phyloP scores from a whole-genome alignment of 345 rosid genomes.

The Erodium maritimum region DNA sequence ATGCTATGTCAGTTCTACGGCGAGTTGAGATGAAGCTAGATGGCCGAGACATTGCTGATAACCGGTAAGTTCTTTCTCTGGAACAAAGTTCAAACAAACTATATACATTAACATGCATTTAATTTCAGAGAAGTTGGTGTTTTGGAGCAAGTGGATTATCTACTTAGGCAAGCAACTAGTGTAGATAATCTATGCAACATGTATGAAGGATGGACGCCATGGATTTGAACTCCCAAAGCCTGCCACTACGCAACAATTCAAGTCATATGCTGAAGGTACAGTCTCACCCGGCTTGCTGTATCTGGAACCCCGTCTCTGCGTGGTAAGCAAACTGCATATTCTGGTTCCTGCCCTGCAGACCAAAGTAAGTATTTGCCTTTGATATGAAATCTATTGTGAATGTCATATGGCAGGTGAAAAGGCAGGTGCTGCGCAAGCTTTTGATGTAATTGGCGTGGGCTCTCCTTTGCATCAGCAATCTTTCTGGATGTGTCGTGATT shows the following conservation, averaged over 20 bases:
- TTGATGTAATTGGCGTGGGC: no score
- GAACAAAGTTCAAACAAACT: neutral
- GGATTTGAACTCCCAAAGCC: conserved; percentile 45
- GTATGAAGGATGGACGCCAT: conserved; percentile 99
- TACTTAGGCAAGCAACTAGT: conserved; percentile 75
- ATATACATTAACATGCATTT: neutral
- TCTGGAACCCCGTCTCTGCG: no score
- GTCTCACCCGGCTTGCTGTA: no score
- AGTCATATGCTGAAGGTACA: no score
- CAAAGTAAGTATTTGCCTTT: no score
- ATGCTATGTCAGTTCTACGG: conserved; percentile 68
- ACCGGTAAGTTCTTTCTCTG: conserved; percentile 29
- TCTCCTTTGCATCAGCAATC: no score
- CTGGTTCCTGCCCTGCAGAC: no score
- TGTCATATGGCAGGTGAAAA: no score
- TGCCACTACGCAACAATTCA: neutral
- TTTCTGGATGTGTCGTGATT: no score
- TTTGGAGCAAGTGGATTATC: conserved; percentile 75
- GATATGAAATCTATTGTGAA: no score
- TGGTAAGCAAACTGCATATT: no score
- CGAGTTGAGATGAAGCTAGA: conserved; percentile 76
- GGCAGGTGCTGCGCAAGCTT: no score
- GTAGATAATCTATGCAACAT: conserved; percentile 88
- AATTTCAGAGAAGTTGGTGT: conserved; percentile 49
- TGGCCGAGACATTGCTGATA: conserved; percentile 55